phyloP scores from a whole-genome alignment of 306 rosid species.

The Gillenia trifoliata region DNA sequence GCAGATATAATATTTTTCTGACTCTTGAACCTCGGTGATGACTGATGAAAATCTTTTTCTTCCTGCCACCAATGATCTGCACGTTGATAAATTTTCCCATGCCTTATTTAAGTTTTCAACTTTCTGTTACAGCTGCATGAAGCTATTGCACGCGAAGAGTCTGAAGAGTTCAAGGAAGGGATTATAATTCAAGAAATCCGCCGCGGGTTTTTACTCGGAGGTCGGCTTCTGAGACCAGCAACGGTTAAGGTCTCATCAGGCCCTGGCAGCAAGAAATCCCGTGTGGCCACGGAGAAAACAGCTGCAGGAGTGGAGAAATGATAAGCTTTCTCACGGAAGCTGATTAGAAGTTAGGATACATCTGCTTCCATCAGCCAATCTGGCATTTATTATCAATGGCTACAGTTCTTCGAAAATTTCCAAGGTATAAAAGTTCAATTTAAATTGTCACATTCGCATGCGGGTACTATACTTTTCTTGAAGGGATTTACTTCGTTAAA shows the following conservation, averaged over 20 bases:
- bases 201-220: conserved; percentile 74
- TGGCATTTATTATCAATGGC: background rate
- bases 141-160: conserved; percentile 82
- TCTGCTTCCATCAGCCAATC: conserved; percentile 5
- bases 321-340: conserved; percentile 18
- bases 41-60: background rate
- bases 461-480: background rate
- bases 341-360: conserved; percentile 4
- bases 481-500: background rate
- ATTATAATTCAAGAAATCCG: conserved; percentile 61
- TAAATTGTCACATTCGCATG: background rate
- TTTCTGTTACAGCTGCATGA: conserved; percentile 59
- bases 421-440: background rate
- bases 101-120: conserved; percentile 4
- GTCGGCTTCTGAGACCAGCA: conserved; percentile 80
- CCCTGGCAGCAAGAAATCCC: conserved; percentile 49
- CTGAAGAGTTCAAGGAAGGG: conserved; percentile 71
- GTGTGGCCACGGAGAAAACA: conserved; percentile 30
- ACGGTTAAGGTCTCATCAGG: conserved; percentile 79
- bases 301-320: conserved; percentile 54
- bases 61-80: background rate
- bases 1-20: background rate
- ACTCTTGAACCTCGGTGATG: background rate
- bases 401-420: background rate
- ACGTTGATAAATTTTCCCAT: background rate